These are phyloP conservation scores for Beauveria rudraprayagi DNA, from an alignment of 2,329 filamentous ascomycete genomes.

Conservation along the genomic window DNA sequence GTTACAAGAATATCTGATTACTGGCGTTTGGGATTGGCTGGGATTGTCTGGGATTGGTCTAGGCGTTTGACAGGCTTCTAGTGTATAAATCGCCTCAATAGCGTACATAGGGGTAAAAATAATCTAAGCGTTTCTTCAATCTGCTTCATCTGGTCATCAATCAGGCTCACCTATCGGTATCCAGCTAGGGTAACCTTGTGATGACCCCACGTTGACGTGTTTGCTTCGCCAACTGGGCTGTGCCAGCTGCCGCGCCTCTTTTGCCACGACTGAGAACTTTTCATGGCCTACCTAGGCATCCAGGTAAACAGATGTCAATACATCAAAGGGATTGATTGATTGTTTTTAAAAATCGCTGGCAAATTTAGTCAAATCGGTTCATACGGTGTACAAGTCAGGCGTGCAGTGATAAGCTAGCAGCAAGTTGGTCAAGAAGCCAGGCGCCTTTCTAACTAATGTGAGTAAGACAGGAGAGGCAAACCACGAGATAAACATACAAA, in stretches of 20 bases:
- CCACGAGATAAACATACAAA: no score
- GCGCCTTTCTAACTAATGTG: no score
- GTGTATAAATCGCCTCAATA: background rate
- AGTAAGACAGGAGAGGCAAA: no score
- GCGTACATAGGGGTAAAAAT: background rate
- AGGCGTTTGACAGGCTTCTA: background rate
- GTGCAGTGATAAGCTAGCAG: no score
- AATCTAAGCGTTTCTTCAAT: background rate
- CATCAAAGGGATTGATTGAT: no score
- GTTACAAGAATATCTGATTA: background rate
- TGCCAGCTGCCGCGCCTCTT: background rate
- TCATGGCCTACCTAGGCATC: no score
- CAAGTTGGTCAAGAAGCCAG: no score
- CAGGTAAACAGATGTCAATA: no score
- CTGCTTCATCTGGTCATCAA: background rate
- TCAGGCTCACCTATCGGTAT: background rate
- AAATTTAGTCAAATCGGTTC: no score
- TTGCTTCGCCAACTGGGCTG: background rate
- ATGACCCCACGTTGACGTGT: background rate
- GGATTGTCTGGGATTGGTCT: background rate
- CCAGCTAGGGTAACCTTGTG: background rate
- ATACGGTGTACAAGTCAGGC: no score
- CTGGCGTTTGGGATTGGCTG: background rate
- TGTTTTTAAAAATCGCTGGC: no score
- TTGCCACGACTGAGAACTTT: background rate